Evolutionary conservation across 1,284 basidiomycete genomes (phyloP).

Genomic region (Cryptococcus sp.): DNA sequence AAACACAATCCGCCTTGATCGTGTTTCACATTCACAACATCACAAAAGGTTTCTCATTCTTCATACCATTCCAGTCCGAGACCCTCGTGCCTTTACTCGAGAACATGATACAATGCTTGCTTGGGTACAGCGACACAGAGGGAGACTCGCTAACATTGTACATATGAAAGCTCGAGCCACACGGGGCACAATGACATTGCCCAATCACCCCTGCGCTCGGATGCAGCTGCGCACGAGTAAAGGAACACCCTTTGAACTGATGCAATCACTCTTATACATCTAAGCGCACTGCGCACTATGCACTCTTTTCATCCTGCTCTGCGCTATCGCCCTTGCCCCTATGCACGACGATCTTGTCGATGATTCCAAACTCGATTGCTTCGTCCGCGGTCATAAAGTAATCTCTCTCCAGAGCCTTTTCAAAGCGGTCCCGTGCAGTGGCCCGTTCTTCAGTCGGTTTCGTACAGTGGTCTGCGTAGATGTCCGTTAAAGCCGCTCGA

Average conservation of each 20-base stretch:
- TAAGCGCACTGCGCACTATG: background rate
- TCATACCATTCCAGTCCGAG: no score
- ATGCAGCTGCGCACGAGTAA: no score
- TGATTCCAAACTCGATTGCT: slow-evolving; percentile 83
- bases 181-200: no score
- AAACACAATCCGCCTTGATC: no score
- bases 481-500: slow-evolving; percentile 73
- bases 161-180: no score
- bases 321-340: slow-evolving; percentile 30
- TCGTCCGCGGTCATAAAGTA: slow-evolving; percentile 92
- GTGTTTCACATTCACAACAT: no score
- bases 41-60: no score
- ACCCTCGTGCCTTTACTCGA: no score
- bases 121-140: no score
- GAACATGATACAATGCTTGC: no score
- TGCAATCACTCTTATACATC: background rate
- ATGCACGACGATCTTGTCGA: slow-evolving; percentile 78
- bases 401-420: slow-evolving; percentile 83
- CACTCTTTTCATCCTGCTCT: slow-evolving; percentile 11
- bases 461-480: slow-evolving; percentile 68
- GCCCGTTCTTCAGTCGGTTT: slow-evolving; percentile 65
- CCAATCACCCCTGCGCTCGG: no score
- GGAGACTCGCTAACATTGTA: no score
- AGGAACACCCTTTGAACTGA: background rate
- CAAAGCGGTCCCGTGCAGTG: slow-evolving; percentile 72